phyloP scores from a whole-genome alignment of 2,329 filamentous ascomycete genomes.

The Paraphaeosphaeria minitans region DNA sequence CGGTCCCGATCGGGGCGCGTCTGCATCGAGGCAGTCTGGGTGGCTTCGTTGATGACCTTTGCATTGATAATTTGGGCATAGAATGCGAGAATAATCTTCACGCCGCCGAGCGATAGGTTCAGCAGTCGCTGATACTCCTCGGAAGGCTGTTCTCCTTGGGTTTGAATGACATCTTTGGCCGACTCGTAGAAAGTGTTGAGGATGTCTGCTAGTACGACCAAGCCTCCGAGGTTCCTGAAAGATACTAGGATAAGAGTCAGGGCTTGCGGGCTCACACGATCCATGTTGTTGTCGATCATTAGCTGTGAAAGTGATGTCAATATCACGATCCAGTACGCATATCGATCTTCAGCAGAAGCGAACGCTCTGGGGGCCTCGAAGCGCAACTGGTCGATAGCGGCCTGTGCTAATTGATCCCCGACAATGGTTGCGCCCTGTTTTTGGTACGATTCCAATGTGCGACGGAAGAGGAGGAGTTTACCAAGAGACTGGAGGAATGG shows the following conservation, averaged over 20 bases:
- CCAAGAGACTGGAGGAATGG: constrained; percentile 86
- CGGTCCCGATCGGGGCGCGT: constrained; percentile 60
- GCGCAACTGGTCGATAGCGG: constrained; percentile 70
- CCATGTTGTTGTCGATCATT: constrained; percentile 68
- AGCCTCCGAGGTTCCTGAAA: constrained; percentile 81
- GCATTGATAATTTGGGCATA: constrained; percentile 77
- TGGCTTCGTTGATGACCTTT: constrained; percentile 80
- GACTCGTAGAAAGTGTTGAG: constrained; percentile 70
- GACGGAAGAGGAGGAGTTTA: constrained; percentile 76
- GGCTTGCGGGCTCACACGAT: constrained; percentile 41
- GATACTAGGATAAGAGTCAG: constrained; percentile 79
- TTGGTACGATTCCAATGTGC: constrained; percentile 68
- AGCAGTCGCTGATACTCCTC: constrained; percentile 48
- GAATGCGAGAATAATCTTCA: constrained; percentile 84
- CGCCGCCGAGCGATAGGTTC: constrained; percentile 61
- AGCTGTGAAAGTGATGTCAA: constrained; percentile 78
- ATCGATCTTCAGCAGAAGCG: constrained; percentile 64
- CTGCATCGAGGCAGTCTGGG: constrained; percentile 62
- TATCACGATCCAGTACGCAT: constrained; percentile 82
- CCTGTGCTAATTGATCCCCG: constrained; percentile 72
- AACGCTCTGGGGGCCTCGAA: constrained; percentile 52
- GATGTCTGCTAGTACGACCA: constrained; percentile 74
- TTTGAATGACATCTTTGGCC: constrained; percentile 55
- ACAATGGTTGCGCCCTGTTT: constrained; percentile 66
- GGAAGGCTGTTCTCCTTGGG: constrained; percentile 50